Base-by-base conservation (phyloP, 495 filamentous ascomycete genomes). In the Penicillium flavigenum region DNA sequence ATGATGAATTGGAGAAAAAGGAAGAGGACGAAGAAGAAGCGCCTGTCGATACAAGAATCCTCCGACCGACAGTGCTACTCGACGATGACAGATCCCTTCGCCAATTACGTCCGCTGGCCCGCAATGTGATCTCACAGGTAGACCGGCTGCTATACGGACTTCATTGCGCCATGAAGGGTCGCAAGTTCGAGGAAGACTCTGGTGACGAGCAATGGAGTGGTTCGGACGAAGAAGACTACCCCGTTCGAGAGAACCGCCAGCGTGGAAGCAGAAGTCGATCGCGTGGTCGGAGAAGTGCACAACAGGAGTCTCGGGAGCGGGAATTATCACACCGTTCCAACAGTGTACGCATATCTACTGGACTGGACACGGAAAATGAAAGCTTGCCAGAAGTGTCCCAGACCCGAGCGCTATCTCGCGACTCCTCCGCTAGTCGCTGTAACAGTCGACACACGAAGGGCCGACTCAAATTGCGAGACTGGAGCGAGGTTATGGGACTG, bases 401-500 rank as follows among this genome's bases (percentile, higher is more conserved):
- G 17, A 63, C 63, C 8, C 60, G 67, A 16, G 61, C 59, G 0
- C 56, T 46, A 9, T 71, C 71, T 0, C 32, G 31, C n/a, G 39
- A 52, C 38, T 54, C 56, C n/a, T 17, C 17, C 1, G 11, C 27
- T 14, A 36, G 39, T 16, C 38, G 22, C 3, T 34, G 43, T 4
- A 38, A 38, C 31, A 24, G n/a, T 36, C n/a, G 29, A 22, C 26
- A 32, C 24, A 10, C 19, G 20, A 63, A 58, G 53, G 36, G 47
- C 12, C 54, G 63, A 39, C 59, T 81, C 54, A 79, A 72, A 4
- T 71, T 85, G 5, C 82, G 89, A 2, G 88, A 93, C 68, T 96
- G 91, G 91, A 86, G 86, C 43, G 88, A 92, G 53, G 80, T 94
- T 2, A 68, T 95, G 31, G 88, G 88, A 9, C 72, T 89, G 1